Evolutionary conservation across 2,329 filamentous ascomycete genomes (phyloP), one percentile per base, ranked within the genome.

Genomic region (Pezicula radicicola): DNA sequence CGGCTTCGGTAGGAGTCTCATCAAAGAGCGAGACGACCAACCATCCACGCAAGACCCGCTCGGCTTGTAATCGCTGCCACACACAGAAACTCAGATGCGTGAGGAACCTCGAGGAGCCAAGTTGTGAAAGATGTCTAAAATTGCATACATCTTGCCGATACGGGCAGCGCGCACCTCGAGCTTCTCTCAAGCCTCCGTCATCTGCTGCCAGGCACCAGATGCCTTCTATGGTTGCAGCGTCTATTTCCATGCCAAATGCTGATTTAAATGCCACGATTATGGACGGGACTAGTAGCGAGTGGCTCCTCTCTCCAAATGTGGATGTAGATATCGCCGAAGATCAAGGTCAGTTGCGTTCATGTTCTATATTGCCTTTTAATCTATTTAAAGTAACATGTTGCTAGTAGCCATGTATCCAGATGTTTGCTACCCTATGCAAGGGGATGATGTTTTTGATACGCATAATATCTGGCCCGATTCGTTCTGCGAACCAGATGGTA

Each of bases 31-130:
- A 48, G 15, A 15, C 15, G 9, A 35, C 6, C 21, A 35, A n/a
- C 28, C 30, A n/a, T 12, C 45, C 43, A n/a, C 25, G 35, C 15
- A 54, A 54, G 39, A 45, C 16, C 25, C 52, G 52, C n/a, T 45
- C 45, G n/a, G 52, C 52, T n/a, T 54, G 52, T 48, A 45, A 44
- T 48, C 52, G 49, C 19, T 54, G 52, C 21, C 52, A 54, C 45
- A 13, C 37, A 18, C 52, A 54, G 44, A 54, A 54, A 35, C 48
- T 54, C 12, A 37, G 44, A 18, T 54, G 52, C 39, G 37, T 54
- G 4, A 48, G 33, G 19, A 39, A 37, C 16, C 12, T 15, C n/a
- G 48, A 48, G 27, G 15, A 49, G 16, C n/a, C 7, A 12, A 45
- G 33, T 8, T 54, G 52, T 43, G 52, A 54, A 10, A 27, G 52